phyloP scores from a whole-genome alignment of 208 protist genomes.

The Perkinsela sp. region DNA sequence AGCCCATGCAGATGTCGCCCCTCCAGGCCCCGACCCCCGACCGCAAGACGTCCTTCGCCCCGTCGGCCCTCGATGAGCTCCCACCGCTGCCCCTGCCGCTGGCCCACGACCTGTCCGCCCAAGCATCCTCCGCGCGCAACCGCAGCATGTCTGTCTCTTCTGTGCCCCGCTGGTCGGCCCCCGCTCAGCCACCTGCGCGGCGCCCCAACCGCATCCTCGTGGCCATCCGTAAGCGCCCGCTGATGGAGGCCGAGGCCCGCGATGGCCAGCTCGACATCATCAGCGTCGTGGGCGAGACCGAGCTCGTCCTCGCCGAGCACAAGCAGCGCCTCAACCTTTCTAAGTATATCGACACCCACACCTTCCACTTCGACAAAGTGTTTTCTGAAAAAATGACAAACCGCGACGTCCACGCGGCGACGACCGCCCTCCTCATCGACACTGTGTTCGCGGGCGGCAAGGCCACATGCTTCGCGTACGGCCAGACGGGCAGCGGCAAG shows the following conservation, averaged over 20 bases:
- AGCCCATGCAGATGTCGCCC: too few relatives aligned
- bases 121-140: not conserved
- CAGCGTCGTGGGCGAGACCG: conserved; percentile 21
- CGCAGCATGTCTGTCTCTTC: not conserved
- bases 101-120: not conserved
- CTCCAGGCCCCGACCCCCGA: too few relatives aligned
- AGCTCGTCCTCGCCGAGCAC: conserved; percentile 55
- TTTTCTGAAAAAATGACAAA: conserved; percentile 66
- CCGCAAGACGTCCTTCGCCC: not conserved
- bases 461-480: conserved; percentile 89
- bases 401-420: conserved; percentile 60
- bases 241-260: conserved; percentile 16
- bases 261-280: conserved; percentile 34
- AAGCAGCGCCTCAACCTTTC: conserved; percentile 80
- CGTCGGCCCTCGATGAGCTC: not conserved
- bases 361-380: conserved; percentile 81
- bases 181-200: conserved; percentile 4
- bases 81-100: not conserved
- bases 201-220: conserved; percentile 48
- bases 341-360: conserved; percentile 79
- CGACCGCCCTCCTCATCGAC: conserved; percentile 70
- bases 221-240: conserved; percentile 57
- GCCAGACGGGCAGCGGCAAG: conserved; percentile 84
- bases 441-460: conserved; percentile 78
- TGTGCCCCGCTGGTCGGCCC: not conserved